Conservation (phyloP, 2,329 filamentous ascomycete species). For the Calycina marina region DNA sequence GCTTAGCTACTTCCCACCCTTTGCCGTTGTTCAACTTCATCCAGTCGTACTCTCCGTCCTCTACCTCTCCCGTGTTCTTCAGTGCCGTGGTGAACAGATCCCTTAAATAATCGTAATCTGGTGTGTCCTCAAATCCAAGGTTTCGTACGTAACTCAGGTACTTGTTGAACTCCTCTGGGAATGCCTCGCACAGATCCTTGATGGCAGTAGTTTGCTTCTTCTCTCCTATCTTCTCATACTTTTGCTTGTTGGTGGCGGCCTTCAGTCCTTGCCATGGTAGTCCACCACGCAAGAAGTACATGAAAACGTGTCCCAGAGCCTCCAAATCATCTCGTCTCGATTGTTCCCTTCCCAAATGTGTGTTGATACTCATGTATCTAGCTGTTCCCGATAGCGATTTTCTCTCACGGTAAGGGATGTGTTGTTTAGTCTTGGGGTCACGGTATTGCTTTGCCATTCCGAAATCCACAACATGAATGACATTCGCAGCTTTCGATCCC, state of each 20-base stretch:
- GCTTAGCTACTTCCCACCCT: slow-evolving; percentile 74
- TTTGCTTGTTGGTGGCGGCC: slow-evolving; percentile 76
- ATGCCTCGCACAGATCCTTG: slow-evolving; percentile 92
- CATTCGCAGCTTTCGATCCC: slow-evolving; percentile 85
- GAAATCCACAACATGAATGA: slow-evolving; percentile 97
- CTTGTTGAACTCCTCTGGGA: slow-evolving; percentile 94
- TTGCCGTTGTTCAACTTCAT: slow-evolving; percentile 92
- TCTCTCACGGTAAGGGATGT: slow-evolving; percentile 92
- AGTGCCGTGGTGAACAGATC: slow-evolving; percentile 93
- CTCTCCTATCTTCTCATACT: slow-evolving; percentile 99
- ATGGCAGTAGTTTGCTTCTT: slow-evolving; percentile 98
- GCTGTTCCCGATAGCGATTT: slow-evolving; percentile 95
- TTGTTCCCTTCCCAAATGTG: slow-evolving; percentile 89
- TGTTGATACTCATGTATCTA: slow-evolving; percentile 99
- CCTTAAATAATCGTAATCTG: slow-evolving; percentile 94
- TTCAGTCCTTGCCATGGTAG: slow-evolving; percentile 61
- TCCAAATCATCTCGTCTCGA: slow-evolving; percentile 92
- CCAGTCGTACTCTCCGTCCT: slow-evolving; percentile 99
- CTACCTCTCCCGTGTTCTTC: slow-evolving; percentile 85
- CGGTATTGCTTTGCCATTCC: slow-evolving; percentile 99
- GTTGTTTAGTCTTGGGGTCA: slow-evolving; percentile 97
- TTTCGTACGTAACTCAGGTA: slow-evolving; percentile 96
- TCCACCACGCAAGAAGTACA: slow-evolving; percentile 60
- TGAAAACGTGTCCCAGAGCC: slow-evolving; percentile 63
- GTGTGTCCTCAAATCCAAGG: slow-evolving; percentile 94